Percentiles rank a stretch among this genome's conserved stretches.
Conservation (phyloP, 129 eudicot species). For the Helianthus annuus region HanXRQr2.0-SUNRISE NC_035438.2:82586449-82586948, state of each 20-base stretch:
- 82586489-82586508: too few relatives aligned
- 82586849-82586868: slow-evolving; percentile 76
- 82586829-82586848: slow-evolving; percentile 54
- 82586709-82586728: slow-evolving; percentile 57
- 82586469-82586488: too few relatives aligned
- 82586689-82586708: slow-evolving; percentile 50
- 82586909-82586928: slow-evolving; percentile 82
- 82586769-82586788: slow-evolving; percentile 37
- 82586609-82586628: too few relatives aligned
- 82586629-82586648: too few relatives aligned
- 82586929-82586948: slow-evolving; percentile 80
- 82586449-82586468: too few relatives aligned
- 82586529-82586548: too few relatives aligned
- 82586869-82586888: slow-evolving; percentile 77
- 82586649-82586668: slow-evolving; percentile 57
- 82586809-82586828: slow-evolving; percentile 42
- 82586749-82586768: slow-evolving; percentile 45
- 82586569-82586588: too few relatives aligned
- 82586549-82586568: too few relatives aligned
- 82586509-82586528: too few relatives aligned
- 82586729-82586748: slow-evolving; percentile 64
- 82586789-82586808: slow-evolving; percentile 26
- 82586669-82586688: slow-evolving; percentile 65
- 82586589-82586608: too few relatives aligned
- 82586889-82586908: slow-evolving; percentile 73